Evolutionary conservation across 805 yeast genomes (phyloP).

Genomic region (Metschnikowia shivogae): DNA sequence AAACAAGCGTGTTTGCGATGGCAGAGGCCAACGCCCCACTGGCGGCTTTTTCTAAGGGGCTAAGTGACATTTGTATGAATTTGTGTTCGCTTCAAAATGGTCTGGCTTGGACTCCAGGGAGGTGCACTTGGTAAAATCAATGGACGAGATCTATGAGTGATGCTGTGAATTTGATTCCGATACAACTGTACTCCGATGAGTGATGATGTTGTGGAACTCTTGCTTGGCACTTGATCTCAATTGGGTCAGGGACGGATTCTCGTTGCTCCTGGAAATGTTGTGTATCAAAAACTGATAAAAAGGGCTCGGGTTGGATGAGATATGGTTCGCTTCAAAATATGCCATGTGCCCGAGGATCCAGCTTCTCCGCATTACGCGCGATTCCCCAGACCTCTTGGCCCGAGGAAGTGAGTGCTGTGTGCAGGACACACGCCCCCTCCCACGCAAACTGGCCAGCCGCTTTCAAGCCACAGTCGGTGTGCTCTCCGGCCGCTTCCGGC

Average conservation of each 20-base stretch:
- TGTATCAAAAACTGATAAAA: background rate
- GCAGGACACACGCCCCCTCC: background rate
- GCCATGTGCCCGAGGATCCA: conserved; percentile 4
- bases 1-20: conserved; percentile 71
- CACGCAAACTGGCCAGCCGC: too few species aligned
- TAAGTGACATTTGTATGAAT: conserved; percentile 21
- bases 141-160: too few species aligned
- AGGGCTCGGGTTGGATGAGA: background rate
- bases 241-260: background rate
- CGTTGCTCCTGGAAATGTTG: background rate
- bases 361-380: conserved; percentile 7
- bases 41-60: conserved; percentile 75
- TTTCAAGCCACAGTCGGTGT: too few species aligned
- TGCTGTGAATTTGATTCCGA: too few species aligned
- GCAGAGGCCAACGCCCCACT: conserved; percentile 82
- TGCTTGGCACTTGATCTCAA: background rate
- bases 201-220: too few species aligned
- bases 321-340: background rate
- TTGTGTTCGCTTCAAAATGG: too few species aligned
- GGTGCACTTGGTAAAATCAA: too few species aligned
- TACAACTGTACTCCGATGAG: too few species aligned
- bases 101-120: too few species aligned
- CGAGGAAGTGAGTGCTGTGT: background rate
- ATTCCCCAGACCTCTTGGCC: background rate
- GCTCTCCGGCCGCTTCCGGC: too few species aligned